Evolutionary conservation across 2,329 filamentous ascomycete species (phyloP), one percentile per base, ranked within the genome.

Genomic region (Clonostachys rhizophaga): DNA sequence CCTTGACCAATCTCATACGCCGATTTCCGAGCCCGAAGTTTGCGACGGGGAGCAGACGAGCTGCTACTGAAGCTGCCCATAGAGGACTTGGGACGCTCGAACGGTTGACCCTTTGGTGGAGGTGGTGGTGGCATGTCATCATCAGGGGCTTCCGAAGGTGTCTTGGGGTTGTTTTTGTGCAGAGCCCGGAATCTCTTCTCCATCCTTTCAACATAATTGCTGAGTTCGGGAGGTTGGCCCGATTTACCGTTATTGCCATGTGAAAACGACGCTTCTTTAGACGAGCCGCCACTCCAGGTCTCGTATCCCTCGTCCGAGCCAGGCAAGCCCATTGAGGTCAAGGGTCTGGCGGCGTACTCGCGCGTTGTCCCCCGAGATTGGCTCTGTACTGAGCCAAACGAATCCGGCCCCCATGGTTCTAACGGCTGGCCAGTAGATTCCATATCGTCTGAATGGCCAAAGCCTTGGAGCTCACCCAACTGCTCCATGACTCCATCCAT

Each of bases 401-500:
- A 89, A 57, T 96, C 91, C 0, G 91, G 91, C 0, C 91, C 94
- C 94, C 94, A 99, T 5, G 91, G 85, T 58, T 90, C 82, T 9
- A 83, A 66, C 1, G 79, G 71, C 40, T 81, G 75, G 1, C 44
- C 44, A 17, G 33, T n/a, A 11, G 12, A 18, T 3, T n/a, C 33
- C 24, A n/a, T 18, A 6, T 36, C 33, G 11, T 52, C 45, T 4
- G 35, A 37, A 5, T 40, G 43, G 3, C 47, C 43, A n/a, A 42
- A 48, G 3, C 48, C 48, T 18, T 62, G 65, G 74, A 99, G 89
- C 50, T 91, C 91, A 60, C 95, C 86, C 40, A 99, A 69, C 47
- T 94, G 95, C 54, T 94, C 90, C 83, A 97, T 96, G 5, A 99
- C 91, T 65, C 95, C 92, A 60, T 97, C 92, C 91, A 99, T 99